These are phyloP conservation scores for Boletellus emodensis DNA, from an alignment of 768 basidiomycete genomes.

Conservation along the genomic window DNA sequence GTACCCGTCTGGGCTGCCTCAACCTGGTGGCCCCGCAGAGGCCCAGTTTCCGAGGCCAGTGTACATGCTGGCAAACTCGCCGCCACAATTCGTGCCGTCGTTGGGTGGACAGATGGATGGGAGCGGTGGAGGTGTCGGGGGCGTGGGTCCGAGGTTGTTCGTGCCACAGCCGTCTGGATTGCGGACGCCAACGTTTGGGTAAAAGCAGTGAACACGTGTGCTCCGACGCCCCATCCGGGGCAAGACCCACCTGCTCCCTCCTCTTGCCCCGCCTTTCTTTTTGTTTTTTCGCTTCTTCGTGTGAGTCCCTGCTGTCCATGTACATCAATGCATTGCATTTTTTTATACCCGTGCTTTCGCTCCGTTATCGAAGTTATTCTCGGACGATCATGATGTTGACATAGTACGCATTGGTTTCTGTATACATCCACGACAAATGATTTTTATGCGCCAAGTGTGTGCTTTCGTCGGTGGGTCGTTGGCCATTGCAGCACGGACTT, in stretches of 20 bases:
- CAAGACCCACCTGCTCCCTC: not conserved
- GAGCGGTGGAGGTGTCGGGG: conserved; percentile 1
- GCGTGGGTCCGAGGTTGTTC: conserved; percentile 16
- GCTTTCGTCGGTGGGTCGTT: no score
- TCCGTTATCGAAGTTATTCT: not conserved
- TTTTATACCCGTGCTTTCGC: not conserved
- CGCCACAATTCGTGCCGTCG: conserved; percentile 22
- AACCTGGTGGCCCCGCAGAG: conserved; percentile 24
- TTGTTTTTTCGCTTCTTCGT: not conserved
- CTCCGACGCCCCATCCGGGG: not conserved
- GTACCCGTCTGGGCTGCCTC: conserved; percentile 14
- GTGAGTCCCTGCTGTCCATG: not conserved
- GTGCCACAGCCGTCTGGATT: conserved; percentile 26
- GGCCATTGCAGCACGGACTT: no score
- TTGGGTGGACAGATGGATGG: conserved; percentile 9
- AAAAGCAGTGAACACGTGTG: not conserved
- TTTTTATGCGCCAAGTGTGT: not conserved
- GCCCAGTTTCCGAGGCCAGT: conserved; percentile 25
- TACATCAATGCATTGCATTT: not conserved
- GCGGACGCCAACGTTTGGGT: conserved; percentile 25
- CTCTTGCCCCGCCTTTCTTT: not conserved
- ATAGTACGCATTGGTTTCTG: not conserved
- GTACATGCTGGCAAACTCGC: conserved; percentile 27
- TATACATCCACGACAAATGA: not conserved
- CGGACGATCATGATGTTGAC: not conserved